Percentiles rank a stretch among this genome's conserved stretches.
Conservation (phyloP, 352 stramenopile genomes). For the Lagenidium giganteum region DNA sequence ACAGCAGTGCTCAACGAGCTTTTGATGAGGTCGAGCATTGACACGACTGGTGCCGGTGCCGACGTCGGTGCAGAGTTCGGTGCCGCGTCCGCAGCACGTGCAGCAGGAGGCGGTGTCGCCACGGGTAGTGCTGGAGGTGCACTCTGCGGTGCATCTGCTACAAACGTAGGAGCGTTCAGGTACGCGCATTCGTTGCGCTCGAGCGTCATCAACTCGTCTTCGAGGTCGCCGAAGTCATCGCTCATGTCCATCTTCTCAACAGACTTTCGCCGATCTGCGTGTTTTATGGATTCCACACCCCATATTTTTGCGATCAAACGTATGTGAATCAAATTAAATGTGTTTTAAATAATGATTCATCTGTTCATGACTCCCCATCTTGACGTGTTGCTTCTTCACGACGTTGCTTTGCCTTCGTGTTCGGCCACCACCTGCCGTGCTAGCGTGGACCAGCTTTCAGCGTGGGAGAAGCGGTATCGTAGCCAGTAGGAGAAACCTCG, state of each 20-base stretch:
- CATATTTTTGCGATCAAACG: too few relatives aligned
- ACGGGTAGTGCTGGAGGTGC: slow-evolving; percentile 4
- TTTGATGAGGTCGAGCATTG: neutral
- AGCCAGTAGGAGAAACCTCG: slow-evolving; percentile 81
- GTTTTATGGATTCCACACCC: too few relatives aligned
- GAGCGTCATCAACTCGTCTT: slow-evolving; percentile 63
- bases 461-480: slow-evolving; percentile 84
- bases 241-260: too few relatives aligned
- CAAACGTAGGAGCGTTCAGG: too few relatives aligned
- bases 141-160: too few relatives aligned
- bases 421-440: slow-evolving; percentile 65
- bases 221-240: slow-evolving; percentile 23
- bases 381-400: too few relatives aligned
- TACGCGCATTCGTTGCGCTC: slow-evolving; percentile 53
- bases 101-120: neutral
- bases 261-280: slow-evolving; percentile 7
- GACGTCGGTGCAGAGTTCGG: neutral
- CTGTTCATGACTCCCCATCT: too few relatives aligned
- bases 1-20: slow-evolving; percentile 2
- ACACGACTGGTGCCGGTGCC: neutral
- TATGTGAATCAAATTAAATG: too few relatives aligned
- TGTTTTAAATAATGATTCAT: too few relatives aligned
- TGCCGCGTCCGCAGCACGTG: too few relatives aligned
- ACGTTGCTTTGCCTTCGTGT: too few relatives aligned
- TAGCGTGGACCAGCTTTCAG: slow-evolving; percentile 71